Percentiles rank a stretch among this genome's conserved stretches.
These are phyloP conservation scores for Protomyces pachydermus DNA, from an alignment of 1,139 yeast species.

Conservation along the genomic window DNA sequence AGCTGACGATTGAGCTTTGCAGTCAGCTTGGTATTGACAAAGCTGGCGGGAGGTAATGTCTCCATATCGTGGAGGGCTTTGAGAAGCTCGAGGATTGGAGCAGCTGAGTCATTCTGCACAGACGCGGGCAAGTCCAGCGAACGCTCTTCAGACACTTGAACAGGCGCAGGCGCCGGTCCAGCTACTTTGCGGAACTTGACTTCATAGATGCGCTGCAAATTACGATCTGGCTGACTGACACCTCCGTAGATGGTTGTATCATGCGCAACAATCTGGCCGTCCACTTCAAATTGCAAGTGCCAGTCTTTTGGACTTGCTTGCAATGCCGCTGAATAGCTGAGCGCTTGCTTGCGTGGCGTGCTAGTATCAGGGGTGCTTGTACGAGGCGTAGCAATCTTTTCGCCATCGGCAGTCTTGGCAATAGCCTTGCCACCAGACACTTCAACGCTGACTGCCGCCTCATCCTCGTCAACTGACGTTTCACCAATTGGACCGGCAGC, in stretches of 20 bases:
- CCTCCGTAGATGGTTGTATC: constrained; percentile 82
- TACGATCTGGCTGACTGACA: constrained; percentile 41
- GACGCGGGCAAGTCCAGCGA: constrained; percentile 37
- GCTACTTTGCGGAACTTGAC: constrained; percentile 50
- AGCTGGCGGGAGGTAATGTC: constrained; percentile 45
- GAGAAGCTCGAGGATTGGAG: constrained; percentile 50
- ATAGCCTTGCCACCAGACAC: background rate
- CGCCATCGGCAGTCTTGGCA: constrained; percentile 5
- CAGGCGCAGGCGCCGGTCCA: constrained; percentile 38
- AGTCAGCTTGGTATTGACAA: constrained; percentile 74
- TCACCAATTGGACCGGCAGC: background rate
- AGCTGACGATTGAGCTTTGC: constrained; percentile 82
- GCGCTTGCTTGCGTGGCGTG: constrained; percentile 4
- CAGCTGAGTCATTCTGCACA: constrained; percentile 46
- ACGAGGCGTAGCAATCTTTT: constrained; percentile 2
- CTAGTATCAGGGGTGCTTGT: background rate
- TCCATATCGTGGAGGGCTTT: constrained; percentile 49
- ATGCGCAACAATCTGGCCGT: constrained; percentile 58
- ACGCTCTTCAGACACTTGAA: constrained; percentile 39
- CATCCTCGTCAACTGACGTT: background rate
- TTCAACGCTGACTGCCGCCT: background rate
- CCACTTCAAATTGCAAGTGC: constrained; percentile 57
- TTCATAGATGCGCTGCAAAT: constrained; percentile 44
- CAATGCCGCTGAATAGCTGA: constrained; percentile 31
- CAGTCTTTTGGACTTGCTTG: constrained; percentile 38